Evolutionary conservation across 805 yeast species (phyloP).

Genomic region (Monosporozyma aerobia): DNA sequence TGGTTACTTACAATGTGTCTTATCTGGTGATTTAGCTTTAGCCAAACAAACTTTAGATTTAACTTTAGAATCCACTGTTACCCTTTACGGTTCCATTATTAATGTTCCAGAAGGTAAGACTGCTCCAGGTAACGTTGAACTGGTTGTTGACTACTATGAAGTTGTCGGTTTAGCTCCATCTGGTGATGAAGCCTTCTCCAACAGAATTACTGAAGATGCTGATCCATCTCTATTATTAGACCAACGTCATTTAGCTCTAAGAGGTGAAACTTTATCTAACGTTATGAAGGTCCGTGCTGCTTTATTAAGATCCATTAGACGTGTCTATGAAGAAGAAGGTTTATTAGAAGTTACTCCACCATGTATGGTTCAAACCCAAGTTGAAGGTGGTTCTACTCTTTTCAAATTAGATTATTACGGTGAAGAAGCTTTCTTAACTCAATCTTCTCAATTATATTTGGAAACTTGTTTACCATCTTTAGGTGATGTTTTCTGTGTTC

Average conservation of each 20-base stretch:
- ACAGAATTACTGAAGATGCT: conserved; percentile 86
- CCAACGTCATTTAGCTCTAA: conserved; percentile 88
- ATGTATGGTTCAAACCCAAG: conserved; percentile 99
- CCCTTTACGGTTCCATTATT: conserved; percentile 70
- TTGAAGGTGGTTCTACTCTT: conserved; percentile 97
- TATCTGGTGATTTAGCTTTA: conserved; percentile 84
- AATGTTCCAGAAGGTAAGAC: conserved; percentile 90
- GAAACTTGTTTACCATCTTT: conserved; percentile 94
- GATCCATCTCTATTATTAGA: conserved; percentile 90
- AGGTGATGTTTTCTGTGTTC: conserved; percentile 95
- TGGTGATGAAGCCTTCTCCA: conserved; percentile 91
- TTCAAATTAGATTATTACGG: conserved; percentile 92
- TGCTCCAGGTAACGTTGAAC: conserved; percentile 97
- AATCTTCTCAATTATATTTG: conserved; percentile 90
- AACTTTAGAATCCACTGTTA: conserved; percentile 80
- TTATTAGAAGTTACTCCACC: conserved; percentile 95
- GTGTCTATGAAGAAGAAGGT: conserved; percentile 64
- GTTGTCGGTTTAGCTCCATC: conserved; percentile 89
- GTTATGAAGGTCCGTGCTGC: conserved; percentile 93
- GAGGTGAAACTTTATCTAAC: conserved; percentile 90
- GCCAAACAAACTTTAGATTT: conserved; percentile 77
- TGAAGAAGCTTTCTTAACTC: conserved; percentile 93
- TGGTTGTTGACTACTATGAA: conserved; percentile 82
- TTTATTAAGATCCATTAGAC: conserved; percentile 63
- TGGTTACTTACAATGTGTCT: conserved; percentile 80